phyloP scores from a whole-genome alignment of 2,329 filamentous ascomycete genomes.

The Arthrobotrys sinensis region DNA sequence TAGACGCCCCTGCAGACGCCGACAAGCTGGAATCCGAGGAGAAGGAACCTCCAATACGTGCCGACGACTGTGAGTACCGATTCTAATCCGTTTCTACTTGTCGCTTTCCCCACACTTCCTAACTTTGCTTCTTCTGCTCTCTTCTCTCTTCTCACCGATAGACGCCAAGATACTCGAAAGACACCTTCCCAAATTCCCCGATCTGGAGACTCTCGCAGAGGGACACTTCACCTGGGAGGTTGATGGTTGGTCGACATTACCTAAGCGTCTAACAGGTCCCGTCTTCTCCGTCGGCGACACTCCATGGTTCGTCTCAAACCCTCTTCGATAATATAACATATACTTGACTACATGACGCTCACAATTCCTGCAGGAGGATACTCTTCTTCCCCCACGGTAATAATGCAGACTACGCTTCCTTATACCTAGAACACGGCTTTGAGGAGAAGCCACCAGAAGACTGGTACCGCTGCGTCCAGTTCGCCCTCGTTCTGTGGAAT shows the following conservation, averaged over 20 bases:
- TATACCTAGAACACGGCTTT: conserved; percentile 96
- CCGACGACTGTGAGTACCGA: conserved; percentile 72
- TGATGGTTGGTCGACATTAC: conserved; percentile 81
- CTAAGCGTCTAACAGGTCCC: conserved; percentile 88
- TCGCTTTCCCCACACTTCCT: conserved; percentile 8
- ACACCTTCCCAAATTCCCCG: conserved; percentile 80
- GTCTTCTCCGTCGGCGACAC: conserved; percentile 86
- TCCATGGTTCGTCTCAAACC: conserved; percentile 79
- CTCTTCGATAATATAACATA: background rate
- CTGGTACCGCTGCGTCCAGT: conserved; percentile 97
- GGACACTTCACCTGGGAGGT: conserved; percentile 88
- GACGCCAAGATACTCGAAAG: conserved; percentile 84
- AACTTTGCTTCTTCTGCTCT: background rate
- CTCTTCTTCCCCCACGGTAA: conserved; percentile 97
- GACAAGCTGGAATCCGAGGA: conserved; percentile 72
- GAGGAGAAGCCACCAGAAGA: conserved; percentile 83
- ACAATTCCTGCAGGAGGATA: conserved; percentile 78
- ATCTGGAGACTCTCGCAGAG: conserved; percentile 85
- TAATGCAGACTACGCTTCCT: conserved; percentile 91
- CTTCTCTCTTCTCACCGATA: conserved; percentile 70
- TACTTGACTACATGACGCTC: background rate
- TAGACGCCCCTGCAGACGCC: conserved; percentile 75
- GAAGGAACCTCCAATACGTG: conserved; percentile 71
- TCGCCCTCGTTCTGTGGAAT: conserved; percentile 94
- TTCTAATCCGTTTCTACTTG: background rate